Conservation (phyloP, 306 rosid species). For the Vigna radiata region DNA sequence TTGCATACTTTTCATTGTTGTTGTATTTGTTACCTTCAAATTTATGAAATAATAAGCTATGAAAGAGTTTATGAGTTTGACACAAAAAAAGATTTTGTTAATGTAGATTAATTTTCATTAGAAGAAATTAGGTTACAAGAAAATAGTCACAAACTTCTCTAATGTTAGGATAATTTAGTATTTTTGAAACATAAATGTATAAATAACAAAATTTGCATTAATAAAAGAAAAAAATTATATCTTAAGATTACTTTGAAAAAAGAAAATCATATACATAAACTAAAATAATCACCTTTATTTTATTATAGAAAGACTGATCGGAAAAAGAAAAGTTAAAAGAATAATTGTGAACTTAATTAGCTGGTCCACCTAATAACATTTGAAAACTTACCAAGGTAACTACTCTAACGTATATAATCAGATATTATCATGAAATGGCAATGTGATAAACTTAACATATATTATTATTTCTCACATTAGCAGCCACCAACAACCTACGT, state of each 20-base stretch:
- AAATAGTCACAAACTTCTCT: slow-evolving; percentile 81
- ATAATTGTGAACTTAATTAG: not conserved
- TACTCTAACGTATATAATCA: slow-evolving; percentile 21
- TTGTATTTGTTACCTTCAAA: slow-evolving; percentile 40
- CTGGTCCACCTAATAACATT: slow-evolving; percentile 20
- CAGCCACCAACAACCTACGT: not conserved
- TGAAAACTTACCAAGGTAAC: not conserved
- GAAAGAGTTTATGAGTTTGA: slow-evolving; percentile 90
- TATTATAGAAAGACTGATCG: too few relatives aligned
- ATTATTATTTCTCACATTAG: not conserved
- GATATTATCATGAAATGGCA: slow-evolving; percentile 16
- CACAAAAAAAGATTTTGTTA: slow-evolving; percentile 88
- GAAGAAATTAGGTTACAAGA: slow-evolving; percentile 82
- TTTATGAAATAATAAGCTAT: slow-evolving; percentile 67
- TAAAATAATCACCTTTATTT: too few relatives aligned
- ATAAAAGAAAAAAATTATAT: too few relatives aligned
- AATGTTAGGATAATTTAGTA: slow-evolving; percentile 75
- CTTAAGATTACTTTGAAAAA: too few relatives aligned
- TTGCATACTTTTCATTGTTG: slow-evolving; percentile 12
- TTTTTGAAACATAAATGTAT: not conserved
- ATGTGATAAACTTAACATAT: slow-evolving; percentile 14
- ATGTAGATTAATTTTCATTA: slow-evolving; percentile 98
- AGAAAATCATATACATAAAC: too few relatives aligned
- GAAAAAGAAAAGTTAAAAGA: too few relatives aligned
- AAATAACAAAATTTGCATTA: too few relatives aligned